Base-by-base conservation (phyloP, 305 asterid genomes). In the Andrographis paniculata region DNA sequence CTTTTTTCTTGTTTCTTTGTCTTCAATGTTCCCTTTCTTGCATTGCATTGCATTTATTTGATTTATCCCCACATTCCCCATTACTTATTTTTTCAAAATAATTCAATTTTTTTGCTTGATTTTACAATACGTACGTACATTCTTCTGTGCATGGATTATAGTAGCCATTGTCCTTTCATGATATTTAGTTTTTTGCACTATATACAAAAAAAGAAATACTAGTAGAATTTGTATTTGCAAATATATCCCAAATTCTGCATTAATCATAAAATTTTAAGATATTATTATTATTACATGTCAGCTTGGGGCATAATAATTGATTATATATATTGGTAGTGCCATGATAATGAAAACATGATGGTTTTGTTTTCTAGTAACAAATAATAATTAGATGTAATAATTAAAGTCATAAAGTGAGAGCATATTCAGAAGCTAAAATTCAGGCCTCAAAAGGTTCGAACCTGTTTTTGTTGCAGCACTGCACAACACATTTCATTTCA, bases 401-500 rank as follows among this genome's bases (percentile, higher is more conserved):
- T 22, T 16, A 38, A 31, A 17, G 20, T 14, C 2, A 17, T 17
- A 40, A 8, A 3, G 16, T 33, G 38, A 33, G 48, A 4, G 13
- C 16, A 42, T 13, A 18, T 7, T 12, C 3, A 11, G 48, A 42
- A 21, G 49, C 49, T 20, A 44, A 15, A 46, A 33, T 17, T 16
- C 66, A 60, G 66, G 60, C 66, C 53, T 50, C 16, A 53, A 48
- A 41, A 31, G 48, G 30, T 23, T 9, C 11, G 46, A 65, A 68
- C 24, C 19, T n/a, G n/a, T n/a, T n/a, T n/a, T 27, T 47, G 53
- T 14, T 46, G 62, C 30, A 45, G 56, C 8, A 24, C 8, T 24
- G 30, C 19, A 64, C 60, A 67, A 65, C 70, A 67, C 40, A 59
- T 52, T 69, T 48, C 66, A 60, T 67, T 58, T 3, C 30, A 24